phyloP scores from a whole-genome alignment of 176 grass and related monocot species.

The Aechmea fasciata region DNA sequence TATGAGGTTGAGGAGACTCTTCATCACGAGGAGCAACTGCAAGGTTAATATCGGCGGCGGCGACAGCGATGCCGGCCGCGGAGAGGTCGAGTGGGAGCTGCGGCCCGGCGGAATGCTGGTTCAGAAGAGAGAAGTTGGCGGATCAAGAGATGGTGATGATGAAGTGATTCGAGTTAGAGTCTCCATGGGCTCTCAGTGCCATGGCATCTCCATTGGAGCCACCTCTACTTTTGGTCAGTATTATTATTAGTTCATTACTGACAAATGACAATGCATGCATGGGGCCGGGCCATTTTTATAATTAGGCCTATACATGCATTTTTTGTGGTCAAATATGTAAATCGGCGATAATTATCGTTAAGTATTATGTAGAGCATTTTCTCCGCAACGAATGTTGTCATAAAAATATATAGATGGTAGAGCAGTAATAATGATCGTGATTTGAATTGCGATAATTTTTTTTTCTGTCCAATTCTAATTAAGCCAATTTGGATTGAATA shows the following conservation, averaged over 20 bases:
- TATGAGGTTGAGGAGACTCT: constrained; percentile 61
- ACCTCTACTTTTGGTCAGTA: constrained; percentile 59
- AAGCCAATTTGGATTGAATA: too few relatives aligned
- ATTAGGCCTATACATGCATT: too few relatives aligned
- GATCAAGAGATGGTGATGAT: constrained; percentile 13
- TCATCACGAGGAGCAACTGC: constrained; percentile 32
- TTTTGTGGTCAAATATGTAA: not conserved
- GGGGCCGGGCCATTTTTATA: not conserved
- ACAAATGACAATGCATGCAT: not conserved
- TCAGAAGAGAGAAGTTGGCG: constrained; percentile 43
- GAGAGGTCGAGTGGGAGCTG: constrained; percentile 61
- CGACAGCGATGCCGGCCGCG: constrained; percentile 43
- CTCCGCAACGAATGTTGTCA: too few relatives aligned
- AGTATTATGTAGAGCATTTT: not conserved
- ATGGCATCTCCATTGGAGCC: constrained; percentile 63
- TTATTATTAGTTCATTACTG: not conserved
- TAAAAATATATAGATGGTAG: too few relatives aligned
- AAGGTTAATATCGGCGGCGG: constrained; percentile 22
- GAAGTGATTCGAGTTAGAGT: constrained; percentile 32
- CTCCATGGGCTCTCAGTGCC: constrained; percentile 45
- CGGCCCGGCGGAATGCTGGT: constrained; percentile 77
- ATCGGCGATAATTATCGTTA: not conserved
- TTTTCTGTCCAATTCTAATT: too few relatives aligned
- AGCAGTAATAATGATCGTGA: too few relatives aligned
- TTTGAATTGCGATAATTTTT: too few relatives aligned